Evolutionary conservation across 306 rosid species (phyloP), one percentile per base, ranked within the genome.

Genomic region (Castanea mollissima): DNA sequence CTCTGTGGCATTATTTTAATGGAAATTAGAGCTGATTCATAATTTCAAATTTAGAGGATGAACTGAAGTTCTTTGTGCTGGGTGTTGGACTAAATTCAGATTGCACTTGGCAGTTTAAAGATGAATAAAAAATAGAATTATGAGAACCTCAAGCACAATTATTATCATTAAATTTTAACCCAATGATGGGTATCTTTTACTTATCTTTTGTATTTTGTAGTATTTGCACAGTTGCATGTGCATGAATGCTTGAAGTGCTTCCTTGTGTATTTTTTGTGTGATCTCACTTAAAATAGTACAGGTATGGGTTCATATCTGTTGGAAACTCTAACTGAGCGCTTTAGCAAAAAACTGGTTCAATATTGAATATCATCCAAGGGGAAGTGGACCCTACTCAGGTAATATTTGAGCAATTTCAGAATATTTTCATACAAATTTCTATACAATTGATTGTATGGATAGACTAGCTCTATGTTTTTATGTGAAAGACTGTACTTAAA

Each of bases 231-330:
- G 69, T 83, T 72, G 64, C 63, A 65, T 51, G 14, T 74, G 38
- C 65, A 79, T 23, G 29, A 76, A 67, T 70, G 76, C 78, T 79
- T 31, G 34, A 41, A 67, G 29, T 38, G 11, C 76, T 81, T 49
- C 55, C 64, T 81, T 19, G 41, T 74, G 35, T 81, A 18, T 19
- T 27, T 78, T 59, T 74, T 70, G 13, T 67, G 57, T 62, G 67
- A 5, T 78, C 54, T 80, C 56, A 75, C 59, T 63, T 67, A 16
- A 69, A 75, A 35, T 14, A 71, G 74, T 80, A 80, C 83, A 93
- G 97, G 97, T 35, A 38, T 38, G 44, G 44, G 44, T 38, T 38
- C 44, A 38, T 38, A 38, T 38, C 44, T 38, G 2, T 38, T 38
- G 44, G 44, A 7, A 38, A 38, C 8, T 38, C 44, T 38, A 7